Percentiles rank a stretch among this genome's conserved stretches.
phyloP scores from a whole-genome alignment of 371 early-diverging fungal species.

The Mortierella sp. region DNA sequence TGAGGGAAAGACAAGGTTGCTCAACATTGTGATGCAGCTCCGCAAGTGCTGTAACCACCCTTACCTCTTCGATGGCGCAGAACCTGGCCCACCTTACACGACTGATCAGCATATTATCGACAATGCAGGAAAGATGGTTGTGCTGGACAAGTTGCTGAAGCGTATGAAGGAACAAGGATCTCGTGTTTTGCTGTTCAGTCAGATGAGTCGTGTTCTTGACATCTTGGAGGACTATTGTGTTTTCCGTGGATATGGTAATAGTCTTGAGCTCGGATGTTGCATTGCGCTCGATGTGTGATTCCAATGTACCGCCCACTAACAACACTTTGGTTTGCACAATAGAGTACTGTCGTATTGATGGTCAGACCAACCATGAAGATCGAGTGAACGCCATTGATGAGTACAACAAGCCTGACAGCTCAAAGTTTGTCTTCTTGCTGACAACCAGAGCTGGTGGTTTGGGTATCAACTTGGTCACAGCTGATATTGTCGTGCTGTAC shows the following conservation, averaged over 20 bases:
- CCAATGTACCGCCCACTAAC: not conserved
- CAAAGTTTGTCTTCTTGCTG: slow-evolving; percentile 96
- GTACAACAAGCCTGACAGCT: slow-evolving; percentile 91
- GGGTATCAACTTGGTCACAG: slow-evolving; percentile 98
- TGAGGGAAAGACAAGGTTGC: slow-evolving; percentile 87
- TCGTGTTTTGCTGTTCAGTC: slow-evolving; percentile 97
- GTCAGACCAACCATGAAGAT: slow-evolving; percentile 95
- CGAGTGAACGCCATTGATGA: slow-evolving; percentile 95
- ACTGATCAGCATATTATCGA: slow-evolving; percentile 97
- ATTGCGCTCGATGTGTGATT: not conserved
- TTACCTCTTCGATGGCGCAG: slow-evolving; percentile 98
- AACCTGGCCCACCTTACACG: slow-evolving; percentile 95
- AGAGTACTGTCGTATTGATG: slow-evolving; percentile 99
- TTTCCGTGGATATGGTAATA: slow-evolving; percentile 83
- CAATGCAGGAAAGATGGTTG: slow-evolving; percentile 94
- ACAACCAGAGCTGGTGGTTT: slow-evolving; percentile 99
- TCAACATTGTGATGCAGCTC: slow-evolving; percentile 99
- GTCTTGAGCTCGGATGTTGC: not conserved
- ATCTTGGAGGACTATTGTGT: slow-evolving; percentile 99
- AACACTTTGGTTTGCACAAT: not conserved
- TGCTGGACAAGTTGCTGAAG: slow-evolving; percentile 92
- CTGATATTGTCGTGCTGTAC: slow-evolving; percentile 97
- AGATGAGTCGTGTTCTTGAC: slow-evolving; percentile 99
- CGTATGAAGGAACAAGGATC: slow-evolving; percentile 92
- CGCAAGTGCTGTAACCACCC: slow-evolving; percentile 99